A percentile compares a stretch with the other conserved stretches of the same genome.
phyloP scores from a whole-genome alignment of 2,329 filamentous ascomycete species.

The Penicillium sp. region DNA sequence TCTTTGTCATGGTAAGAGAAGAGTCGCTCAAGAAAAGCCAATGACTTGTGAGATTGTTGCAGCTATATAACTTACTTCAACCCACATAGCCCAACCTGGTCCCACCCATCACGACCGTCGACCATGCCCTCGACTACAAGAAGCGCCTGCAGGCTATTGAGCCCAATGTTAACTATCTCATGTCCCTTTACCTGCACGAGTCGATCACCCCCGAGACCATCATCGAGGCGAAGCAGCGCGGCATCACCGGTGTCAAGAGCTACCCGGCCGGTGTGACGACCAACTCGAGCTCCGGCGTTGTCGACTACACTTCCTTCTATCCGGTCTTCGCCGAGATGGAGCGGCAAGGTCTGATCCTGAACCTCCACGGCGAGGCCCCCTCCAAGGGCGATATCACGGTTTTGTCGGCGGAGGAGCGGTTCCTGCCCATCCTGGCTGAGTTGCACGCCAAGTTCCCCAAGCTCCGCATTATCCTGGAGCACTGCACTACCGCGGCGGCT shows the following conservation, averaged over 20 bases:
- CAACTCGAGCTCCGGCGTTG: constrained; percentile 58
- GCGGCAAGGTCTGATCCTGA: constrained; percentile 76
- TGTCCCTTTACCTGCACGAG: constrained; percentile 71
- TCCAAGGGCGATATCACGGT: constrained; percentile 53
- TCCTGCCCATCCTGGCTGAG: constrained; percentile 76
- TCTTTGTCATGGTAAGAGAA: constrained; percentile 55
- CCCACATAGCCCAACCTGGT: constrained; percentile 63
- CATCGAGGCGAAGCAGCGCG: constrained; percentile 70
- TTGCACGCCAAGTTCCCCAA: constrained; percentile 75
- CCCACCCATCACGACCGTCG: constrained; percentile 65
- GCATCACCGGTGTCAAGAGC: constrained; percentile 67
- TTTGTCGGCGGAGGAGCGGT: constrained; percentile 72
- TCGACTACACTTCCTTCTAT: constrained; percentile 50
- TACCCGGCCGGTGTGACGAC: constrained; percentile 57
- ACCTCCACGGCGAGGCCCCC: constrained; percentile 79
- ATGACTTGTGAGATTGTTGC: constrained; percentile 39
- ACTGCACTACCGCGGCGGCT: constrained; percentile 84
- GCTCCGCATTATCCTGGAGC: constrained; percentile 66
- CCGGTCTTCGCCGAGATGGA: constrained; percentile 88
- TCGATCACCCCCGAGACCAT: constrained; percentile 71
- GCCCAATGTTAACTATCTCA: constrained; percentile 68
- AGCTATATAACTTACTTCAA: constrained; percentile 25
- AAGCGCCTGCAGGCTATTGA: constrained; percentile 62
- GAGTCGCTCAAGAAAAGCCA: neutral
- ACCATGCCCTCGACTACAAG: constrained; percentile 69